Evolutionary conservation across 495 filamentous ascomycete genomes (phyloP), one percentile per base, ranked within the genome.

Genomic region (Amniculicola lignicola): DNA sequence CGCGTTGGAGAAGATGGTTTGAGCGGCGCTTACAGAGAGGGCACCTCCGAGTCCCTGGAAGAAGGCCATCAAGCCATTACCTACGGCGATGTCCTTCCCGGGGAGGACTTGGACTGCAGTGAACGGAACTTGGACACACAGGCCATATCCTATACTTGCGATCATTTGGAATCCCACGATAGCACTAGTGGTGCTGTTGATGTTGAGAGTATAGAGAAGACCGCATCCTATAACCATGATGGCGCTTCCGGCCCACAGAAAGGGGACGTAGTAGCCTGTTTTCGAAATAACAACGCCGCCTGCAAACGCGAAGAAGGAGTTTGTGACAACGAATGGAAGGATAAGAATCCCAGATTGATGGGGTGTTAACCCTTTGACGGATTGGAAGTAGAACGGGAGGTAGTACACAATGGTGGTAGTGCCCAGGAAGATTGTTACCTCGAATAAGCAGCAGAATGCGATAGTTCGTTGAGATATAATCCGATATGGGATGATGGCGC

Each of bases 371-470:
- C 78, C 80, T 65, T 90, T 84, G 67, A 94, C 83, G 3, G 88
- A 80, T 63, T 95, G 90, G 75, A 95, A 94, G 86, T 87, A 95
- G 58, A 91, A 86, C 0, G 90, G 89, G 16, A 94, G 69, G 73
- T 86, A 84, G 42, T 60, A 52, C 18, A 61, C 31, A 31, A 42
- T 25, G 28, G 84, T 70, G 53, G 90, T 81, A 68, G 88, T 87
- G 0, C 77, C 69, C 14, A 76, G 78, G 24, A 84, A 86, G 6
- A 87, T 54, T 55, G 72, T 73, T 57, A 83, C 74, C 23, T 69
- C 61, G 64, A 81, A 87, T 53, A 78, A 71, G 0, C 73, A 66
- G 4, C 76, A 67, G 3, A 74, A 74, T 62, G 77, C 77, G 9
- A 94, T 79, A 37, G 73, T 85, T 12, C 87, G 81, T 61, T 89